phyloP scores from a whole-genome alignment of 2,329 filamentous ascomycete genomes.

The Salinomyces thailandicus region DNA sequence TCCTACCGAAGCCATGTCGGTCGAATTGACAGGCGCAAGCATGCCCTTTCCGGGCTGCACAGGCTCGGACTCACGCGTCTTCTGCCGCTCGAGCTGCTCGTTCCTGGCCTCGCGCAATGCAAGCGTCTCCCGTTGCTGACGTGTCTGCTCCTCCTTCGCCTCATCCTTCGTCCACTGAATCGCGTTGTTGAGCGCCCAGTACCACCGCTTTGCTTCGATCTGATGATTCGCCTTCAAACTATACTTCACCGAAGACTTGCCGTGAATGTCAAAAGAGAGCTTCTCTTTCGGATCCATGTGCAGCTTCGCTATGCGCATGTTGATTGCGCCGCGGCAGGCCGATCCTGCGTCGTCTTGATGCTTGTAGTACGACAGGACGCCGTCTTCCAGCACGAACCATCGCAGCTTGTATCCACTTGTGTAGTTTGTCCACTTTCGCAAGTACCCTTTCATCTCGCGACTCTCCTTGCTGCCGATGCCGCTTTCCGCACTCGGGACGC shows the following conservation, averaged over 20 bases:
- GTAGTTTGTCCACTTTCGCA: conserved; percentile 99
- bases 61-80: conserved; percentile 19
- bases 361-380: conserved; percentile 97
- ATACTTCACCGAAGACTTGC: conserved; percentile 97
- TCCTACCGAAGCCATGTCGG: conserved; percentile 40
- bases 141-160: conserved; percentile 76
- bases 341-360: conserved; percentile 95
- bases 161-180: conserved; percentile 99
- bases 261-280: conserved; percentile 93
- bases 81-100: conserved; percentile 51
- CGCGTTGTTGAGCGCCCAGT: conserved; percentile 96
- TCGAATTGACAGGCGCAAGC: conserved; percentile 33
- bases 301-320: conserved; percentile 91
- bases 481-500: conserved; percentile 32
- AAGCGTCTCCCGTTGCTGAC: conserved; percentile 64
- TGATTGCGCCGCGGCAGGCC: conserved; percentile 93
- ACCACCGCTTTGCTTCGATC: conserved; percentile 97
- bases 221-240: conserved; percentile 96
- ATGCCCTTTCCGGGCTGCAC: conserved; percentile 12
- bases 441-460: conserved; percentile 93
- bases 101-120: conserved; percentile 68
- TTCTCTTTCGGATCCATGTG: conserved; percentile 97
- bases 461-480: conserved; percentile 68
- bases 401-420: conserved; percentile 91
- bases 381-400: conserved; percentile 97